phyloP scores from a whole-genome alignment of 1,284 basidiomycete genomes.

The Laetiporus sulphureus region DNA sequence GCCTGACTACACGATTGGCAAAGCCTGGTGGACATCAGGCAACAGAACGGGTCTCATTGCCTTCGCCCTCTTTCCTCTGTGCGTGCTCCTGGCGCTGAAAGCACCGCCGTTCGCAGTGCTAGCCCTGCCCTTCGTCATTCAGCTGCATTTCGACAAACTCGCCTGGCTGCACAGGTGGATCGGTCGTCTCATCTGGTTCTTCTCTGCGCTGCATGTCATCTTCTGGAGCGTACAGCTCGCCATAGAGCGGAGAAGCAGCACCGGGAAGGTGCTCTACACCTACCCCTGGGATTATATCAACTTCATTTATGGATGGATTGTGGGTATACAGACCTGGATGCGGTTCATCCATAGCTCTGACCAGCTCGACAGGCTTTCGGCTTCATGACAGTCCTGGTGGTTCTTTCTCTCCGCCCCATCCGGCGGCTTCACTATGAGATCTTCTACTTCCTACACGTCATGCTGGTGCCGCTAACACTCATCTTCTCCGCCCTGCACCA shows the following conservation, averaged over 20 bases:
- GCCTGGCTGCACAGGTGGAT: conserved; percentile 66
- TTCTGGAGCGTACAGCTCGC: conserved; percentile 75
- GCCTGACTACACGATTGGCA: conserved; percentile 58
- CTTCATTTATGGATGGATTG: conserved; percentile 72
- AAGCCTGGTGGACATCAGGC: conserved; percentile 76
- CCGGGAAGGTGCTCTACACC: conserved; percentile 49
- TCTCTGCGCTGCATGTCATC: conserved; percentile 62
- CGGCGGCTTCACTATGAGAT: conserved; percentile 67
- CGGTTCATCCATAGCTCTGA: conserved; percentile 1
- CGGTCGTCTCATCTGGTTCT: conserved; percentile 69
- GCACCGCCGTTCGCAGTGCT: conserved; percentile 78
- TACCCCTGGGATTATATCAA: conserved; percentile 63
- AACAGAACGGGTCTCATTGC: conserved; percentile 72
- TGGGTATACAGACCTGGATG: conserved; percentile 29
- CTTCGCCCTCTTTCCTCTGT: conserved; percentile 74
- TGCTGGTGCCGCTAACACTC: conserved; percentile 59
- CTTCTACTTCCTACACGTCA: conserved; percentile 71
- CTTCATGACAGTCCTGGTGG: conserved; percentile 62
- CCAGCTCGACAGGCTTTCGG: conserved; percentile 49
- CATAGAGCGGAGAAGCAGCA: conserved; percentile 41
- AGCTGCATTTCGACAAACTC: conserved; percentile 76
- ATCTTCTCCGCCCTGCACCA: conserved; percentile 64
- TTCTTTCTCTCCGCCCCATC: conserved; percentile 58
- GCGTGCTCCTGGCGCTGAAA: conserved; percentile 75
- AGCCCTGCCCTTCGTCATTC: conserved; percentile 61